Percentiles rank a stretch among this genome's conserved stretches.
phyloP scores from a whole-genome alignment of 352 stramenopile species.

The Phytopythium chamaehyphon region DNA sequence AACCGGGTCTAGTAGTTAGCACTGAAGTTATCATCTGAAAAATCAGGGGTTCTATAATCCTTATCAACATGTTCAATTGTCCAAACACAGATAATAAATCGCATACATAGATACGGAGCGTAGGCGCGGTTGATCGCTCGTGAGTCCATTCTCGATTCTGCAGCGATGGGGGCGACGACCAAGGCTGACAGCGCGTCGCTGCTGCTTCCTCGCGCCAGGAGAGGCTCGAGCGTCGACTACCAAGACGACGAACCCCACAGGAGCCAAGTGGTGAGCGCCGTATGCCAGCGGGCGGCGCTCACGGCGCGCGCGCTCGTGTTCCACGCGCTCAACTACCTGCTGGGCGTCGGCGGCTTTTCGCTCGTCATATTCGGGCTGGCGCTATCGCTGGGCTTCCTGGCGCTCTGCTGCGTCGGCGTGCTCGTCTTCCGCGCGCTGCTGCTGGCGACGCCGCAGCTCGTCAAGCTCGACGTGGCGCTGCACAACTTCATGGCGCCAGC shows the following conservation, averaged over 20 bases:
- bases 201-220: background rate
- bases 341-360: slow-evolving; percentile 46
- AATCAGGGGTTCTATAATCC: too few species aligned
- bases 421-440: slow-evolving; percentile 63
- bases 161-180: too few species aligned
- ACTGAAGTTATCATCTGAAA: too few species aligned
- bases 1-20: too few species aligned
- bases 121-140: too few species aligned
- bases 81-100: too few species aligned
- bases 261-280: background rate
- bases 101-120: too few species aligned
- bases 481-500: slow-evolving; percentile 56
- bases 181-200: background rate
- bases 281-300: background rate
- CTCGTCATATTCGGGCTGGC: slow-evolving; percentile 46
- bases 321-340: slow-evolving; percentile 54
- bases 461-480: slow-evolving; percentile 49
- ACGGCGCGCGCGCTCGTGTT: slow-evolving; percentile 30
- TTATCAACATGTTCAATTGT: too few species aligned
- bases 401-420: slow-evolving; percentile 62
- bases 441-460: slow-evolving; percentile 40
- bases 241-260: background rate
- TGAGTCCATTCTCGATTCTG: too few species aligned
- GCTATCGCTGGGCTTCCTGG: slow-evolving; percentile 44
- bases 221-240: background rate